phyloP scores from a whole-genome alignment of 352 stramenopile genomes.

The Saprolegnia parasitica region DNA sequence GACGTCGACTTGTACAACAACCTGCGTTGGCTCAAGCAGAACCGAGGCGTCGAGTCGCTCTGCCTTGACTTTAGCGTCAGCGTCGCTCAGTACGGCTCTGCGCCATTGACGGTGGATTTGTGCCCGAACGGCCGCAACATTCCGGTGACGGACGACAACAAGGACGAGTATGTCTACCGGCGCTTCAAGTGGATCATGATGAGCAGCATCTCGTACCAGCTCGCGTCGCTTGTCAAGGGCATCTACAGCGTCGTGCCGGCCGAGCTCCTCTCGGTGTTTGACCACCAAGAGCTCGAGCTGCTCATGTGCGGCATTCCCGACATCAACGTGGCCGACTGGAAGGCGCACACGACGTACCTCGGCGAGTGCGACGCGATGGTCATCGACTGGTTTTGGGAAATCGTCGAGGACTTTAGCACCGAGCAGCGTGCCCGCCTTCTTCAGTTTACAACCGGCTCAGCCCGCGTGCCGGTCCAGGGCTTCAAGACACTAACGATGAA shows the following conservation, averaged over 20 bases:
- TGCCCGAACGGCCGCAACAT: conserved; percentile 93
- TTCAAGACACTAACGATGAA: conserved; percentile 87
- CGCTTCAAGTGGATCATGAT: conserved; percentile 83
- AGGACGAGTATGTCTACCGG: conserved; percentile 95
- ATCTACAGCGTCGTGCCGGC: conserved; percentile 96
- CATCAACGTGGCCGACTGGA: conserved; percentile 95
- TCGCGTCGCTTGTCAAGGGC: conserved; percentile 93
- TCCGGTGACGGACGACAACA: conserved; percentile 95
- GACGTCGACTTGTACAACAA: conserved; percentile 86
- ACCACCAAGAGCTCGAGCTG: conserved; percentile 95
- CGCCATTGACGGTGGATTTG: conserved; percentile 90
- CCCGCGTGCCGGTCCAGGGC: conserved; percentile 87
- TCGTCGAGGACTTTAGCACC: conserved; percentile 89
- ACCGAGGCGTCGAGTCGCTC: conserved; percentile 70
- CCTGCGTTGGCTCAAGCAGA: conserved; percentile 77
- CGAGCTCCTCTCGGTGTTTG: conserved; percentile 94
- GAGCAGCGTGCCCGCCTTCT: conserved; percentile 95
- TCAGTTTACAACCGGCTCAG: conserved; percentile 97
- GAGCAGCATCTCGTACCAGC: conserved; percentile 75
- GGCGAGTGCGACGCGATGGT: conserved; percentile 81
- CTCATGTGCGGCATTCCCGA: conserved; percentile 97
- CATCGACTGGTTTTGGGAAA: conserved; percentile 97
- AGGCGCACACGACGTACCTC: conserved; percentile 96
- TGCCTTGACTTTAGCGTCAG: conserved; percentile 78
- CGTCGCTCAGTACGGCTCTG: conserved; percentile 64